A percentile compares a stretch with the other conserved stretches of the same genome.
Conservation (phyloP, 2,329 filamentous ascomycete genomes). For the Mycosphaerelloides madeirae region DNA sequence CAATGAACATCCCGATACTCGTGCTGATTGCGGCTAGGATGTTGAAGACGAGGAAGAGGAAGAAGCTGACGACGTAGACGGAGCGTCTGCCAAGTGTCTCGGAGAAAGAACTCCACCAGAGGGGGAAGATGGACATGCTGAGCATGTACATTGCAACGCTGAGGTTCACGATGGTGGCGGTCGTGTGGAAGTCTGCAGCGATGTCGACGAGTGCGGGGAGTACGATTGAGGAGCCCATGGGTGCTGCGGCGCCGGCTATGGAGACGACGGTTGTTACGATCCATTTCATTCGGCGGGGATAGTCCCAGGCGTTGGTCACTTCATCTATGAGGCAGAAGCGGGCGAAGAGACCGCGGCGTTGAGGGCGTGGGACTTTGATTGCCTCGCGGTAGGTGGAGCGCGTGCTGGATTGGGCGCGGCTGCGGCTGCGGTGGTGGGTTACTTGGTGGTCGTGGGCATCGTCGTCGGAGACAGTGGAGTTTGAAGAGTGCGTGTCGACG, state of each 20-base stretch:
- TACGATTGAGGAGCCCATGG: slow-evolving; percentile 79
- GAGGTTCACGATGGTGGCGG: slow-evolving; percentile 65
- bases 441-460: slow-evolving; percentile 27
- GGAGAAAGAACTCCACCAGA: slow-evolving; percentile 83
- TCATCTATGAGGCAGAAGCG: slow-evolving; percentile 70
- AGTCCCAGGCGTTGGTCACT: slow-evolving; percentile 70
- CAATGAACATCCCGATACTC: slow-evolving; percentile 70
- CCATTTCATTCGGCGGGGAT: slow-evolving; percentile 74
- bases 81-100: slow-evolving; percentile 66
- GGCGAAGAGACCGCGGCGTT: slow-evolving; percentile 68
- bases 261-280: slow-evolving; percentile 73
- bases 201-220: slow-evolving; percentile 68
- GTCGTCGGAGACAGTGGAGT: slow-evolving; percentile 18
- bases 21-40: slow-evolving; percentile 63
- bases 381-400: slow-evolving; percentile 26
- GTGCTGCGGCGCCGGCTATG: slow-evolving; percentile 69
- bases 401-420: slow-evolving; percentile 15
- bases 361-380: slow-evolving; percentile 45
- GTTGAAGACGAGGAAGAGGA: slow-evolving; percentile 66
- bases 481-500: slow-evolving; percentile 10
- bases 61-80: slow-evolving; percentile 74
- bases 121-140: slow-evolving; percentile 71
- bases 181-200: slow-evolving; percentile 56
- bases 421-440: slow-evolving; percentile 21
- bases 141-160: slow-evolving; percentile 79